phyloP scores from a whole-genome alignment of 83 land plant genomes.

The Picea engelmannii region DNA sequence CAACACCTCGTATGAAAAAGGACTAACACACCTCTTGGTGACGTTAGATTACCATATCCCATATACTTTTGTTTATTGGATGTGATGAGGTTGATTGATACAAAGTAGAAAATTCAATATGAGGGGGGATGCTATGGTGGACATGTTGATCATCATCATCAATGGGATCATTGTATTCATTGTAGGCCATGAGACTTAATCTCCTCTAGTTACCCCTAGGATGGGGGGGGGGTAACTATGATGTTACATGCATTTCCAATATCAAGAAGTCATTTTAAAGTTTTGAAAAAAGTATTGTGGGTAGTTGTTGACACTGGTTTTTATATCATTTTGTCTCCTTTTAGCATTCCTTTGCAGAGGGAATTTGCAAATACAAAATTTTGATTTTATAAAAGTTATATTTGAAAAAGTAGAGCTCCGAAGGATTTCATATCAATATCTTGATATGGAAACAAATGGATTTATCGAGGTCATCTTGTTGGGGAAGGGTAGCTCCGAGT shows the following conservation, averaged over 20 bases:
- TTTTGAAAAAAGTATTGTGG: not conserved
- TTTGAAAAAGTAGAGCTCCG: not conserved
- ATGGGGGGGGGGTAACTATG: not conserved
- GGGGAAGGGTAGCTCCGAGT: not conserved
- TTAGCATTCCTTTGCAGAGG: not conserved
- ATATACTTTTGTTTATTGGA: no score
- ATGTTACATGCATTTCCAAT: not conserved
- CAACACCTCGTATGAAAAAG: no score
- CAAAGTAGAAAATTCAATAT: no score
- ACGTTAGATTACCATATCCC: no score
- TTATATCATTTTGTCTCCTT: not conserved
- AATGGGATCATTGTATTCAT: no score
- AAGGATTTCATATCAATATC: conserved; percentile 15
- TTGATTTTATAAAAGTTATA: not conserved
- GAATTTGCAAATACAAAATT: not conserved
- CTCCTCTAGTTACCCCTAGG: no score
- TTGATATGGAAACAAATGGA: conserved; percentile 21
- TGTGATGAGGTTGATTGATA: no score
- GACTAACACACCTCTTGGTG: no score
- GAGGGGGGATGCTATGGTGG: no score
- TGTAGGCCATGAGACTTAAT: no score
- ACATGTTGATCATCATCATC: no score
- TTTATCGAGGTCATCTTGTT: conserved; percentile 17
- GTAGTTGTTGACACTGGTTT: not conserved
- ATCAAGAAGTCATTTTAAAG: not conserved